phyloP scores from a whole-genome alignment of 192 early-diverging fungal species.

The Gigaspora rosea region DNA sequence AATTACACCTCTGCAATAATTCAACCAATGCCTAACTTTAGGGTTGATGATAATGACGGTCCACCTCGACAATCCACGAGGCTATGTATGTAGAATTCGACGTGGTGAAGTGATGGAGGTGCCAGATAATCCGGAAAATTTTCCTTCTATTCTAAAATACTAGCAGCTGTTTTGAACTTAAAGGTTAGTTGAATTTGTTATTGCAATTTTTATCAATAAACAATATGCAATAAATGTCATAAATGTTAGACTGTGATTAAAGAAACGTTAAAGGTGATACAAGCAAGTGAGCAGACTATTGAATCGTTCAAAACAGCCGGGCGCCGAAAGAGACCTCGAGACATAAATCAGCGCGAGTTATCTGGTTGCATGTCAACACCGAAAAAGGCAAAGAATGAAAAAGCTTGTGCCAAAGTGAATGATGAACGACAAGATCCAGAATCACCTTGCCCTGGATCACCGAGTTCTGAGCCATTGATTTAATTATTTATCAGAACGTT shows the following conservation, averaged over 20 bases:
- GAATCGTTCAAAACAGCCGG: slow-evolving; percentile 10
- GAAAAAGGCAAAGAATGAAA: slow-evolving; percentile 5
- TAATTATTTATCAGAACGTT: too few species aligned
- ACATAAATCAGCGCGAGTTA: not conserved
- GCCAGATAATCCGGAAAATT: not conserved
- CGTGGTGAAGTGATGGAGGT: slow-evolving; percentile 2
- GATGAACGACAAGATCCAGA: too few species aligned
- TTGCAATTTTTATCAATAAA: not conserved
- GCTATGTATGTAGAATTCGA: slow-evolving; percentile 9
- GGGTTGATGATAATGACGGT: slow-evolving; percentile 14
- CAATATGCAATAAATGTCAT: not conserved
- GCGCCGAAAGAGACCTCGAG: slow-evolving; percentile 2
- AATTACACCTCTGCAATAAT: not conserved
- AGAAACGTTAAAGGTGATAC: not conserved
- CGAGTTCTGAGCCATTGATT: too few species aligned
- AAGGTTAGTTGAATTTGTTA: slow-evolving; percentile 2
- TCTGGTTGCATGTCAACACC: slow-evolving; percentile 1
- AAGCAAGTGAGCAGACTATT: not conserved
- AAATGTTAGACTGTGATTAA: slow-evolving; percentile 17
- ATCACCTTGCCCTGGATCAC: too few species aligned
- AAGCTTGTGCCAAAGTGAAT: too few species aligned
- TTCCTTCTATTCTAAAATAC: not conserved
- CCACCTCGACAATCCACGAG: not conserved
- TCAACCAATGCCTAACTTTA: not conserved
- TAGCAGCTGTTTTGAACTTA: not conserved